phyloP scores from a whole-genome alignment of 1,284 basidiomycete genomes.

The Ceratobasidium sp. region DNA sequence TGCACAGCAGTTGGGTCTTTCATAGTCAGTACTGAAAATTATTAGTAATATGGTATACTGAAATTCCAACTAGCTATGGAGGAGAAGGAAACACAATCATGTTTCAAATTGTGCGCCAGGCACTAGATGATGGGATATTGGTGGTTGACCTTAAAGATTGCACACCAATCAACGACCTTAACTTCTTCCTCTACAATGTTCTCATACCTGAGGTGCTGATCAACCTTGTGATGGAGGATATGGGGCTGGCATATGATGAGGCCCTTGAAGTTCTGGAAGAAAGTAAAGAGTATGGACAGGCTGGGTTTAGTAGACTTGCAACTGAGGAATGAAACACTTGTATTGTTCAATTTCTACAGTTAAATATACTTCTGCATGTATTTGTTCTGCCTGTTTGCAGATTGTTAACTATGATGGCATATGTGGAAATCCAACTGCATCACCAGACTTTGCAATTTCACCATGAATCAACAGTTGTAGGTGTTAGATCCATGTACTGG shows the following conservation, averaged over 20 bases:
- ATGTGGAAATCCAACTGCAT: no score
- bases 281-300: not conserved
- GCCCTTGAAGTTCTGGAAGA: not conserved
- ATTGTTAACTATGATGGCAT: no score
- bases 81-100: not conserved
- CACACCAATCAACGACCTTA: not conserved
- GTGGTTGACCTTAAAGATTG: not conserved
- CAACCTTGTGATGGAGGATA: not conserved
- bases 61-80: not conserved
- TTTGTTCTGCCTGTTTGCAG: no score
- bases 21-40: not conserved
- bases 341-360: no score
- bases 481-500: no score
- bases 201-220: not conserved
- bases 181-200: not conserved
- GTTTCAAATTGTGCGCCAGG: not conserved
- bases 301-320: not conserved
- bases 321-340: no score
- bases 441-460: no score
- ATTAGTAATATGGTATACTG: not conserved
- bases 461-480: no score
- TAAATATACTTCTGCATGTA: no score
- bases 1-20: not conserved
- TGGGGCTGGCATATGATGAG: not conserved
- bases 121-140: not conserved